Evolutionary conservation across 306 rosid species (phyloP).

Genomic region (Dryas octopetala): DNA sequence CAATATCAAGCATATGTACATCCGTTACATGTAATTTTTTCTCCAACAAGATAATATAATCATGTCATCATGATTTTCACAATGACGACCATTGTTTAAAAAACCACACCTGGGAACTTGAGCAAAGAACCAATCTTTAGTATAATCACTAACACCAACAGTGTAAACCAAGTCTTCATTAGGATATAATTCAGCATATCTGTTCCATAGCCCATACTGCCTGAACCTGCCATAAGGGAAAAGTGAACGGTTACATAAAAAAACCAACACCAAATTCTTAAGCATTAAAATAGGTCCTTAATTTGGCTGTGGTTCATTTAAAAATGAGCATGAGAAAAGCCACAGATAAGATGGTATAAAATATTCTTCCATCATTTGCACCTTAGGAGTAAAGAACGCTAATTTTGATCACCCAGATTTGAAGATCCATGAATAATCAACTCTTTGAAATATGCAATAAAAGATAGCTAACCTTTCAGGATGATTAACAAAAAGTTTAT

Average conservation of each 20-base stretch:
- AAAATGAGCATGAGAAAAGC: neutral
- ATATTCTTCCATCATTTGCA: neutral
- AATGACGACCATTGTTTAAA: neutral
- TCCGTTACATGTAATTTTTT: too few species aligned
- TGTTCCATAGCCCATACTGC: slow-evolving; percentile 87
- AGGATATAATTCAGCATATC: slow-evolving; percentile 79
- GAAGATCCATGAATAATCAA: neutral
- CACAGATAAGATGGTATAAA: neutral
- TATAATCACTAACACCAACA: slow-evolving; percentile 77
- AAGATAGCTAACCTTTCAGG: slow-evolving; percentile 65
- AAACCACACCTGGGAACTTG: slow-evolving; percentile 76
- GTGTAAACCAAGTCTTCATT: slow-evolving; percentile 69
- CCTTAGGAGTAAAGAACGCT: neutral
- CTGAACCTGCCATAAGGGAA: slow-evolving; percentile 58
- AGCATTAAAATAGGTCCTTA: neutral
- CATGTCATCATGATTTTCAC: neutral
- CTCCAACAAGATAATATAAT: neutral
- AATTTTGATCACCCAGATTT: slow-evolving; percentile 1
- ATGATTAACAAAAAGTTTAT: slow-evolving; percentile 71
- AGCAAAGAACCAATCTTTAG: slow-evolving; percentile 93
- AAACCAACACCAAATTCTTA: neutral
- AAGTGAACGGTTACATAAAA: neutral
- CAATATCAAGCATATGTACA: too few species aligned
- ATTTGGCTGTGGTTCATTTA: neutral
- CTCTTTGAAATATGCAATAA: neutral